Percentiles rank a stretch among this genome's conserved stretches.
Evolutionary conservation across 805 yeast species (phyloP).

Genomic region (Myxozyma geophila): DNA sequence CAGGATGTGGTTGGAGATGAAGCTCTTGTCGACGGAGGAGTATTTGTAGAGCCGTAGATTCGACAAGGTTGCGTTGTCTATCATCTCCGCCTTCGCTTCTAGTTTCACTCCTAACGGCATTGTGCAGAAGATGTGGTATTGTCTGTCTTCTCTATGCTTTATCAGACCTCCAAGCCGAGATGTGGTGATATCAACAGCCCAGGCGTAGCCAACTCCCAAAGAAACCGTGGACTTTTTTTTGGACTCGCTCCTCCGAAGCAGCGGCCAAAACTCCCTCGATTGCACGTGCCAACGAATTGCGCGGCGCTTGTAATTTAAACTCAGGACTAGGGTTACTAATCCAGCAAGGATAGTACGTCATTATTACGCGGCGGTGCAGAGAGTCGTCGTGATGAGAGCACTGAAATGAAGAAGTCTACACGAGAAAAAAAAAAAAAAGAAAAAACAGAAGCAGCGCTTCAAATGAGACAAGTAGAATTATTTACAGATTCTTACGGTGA

Average conservation of each 20-base stretch:
- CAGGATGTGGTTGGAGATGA: constrained; percentile 73
- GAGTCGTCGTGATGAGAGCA: too few species aligned
- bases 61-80: constrained; percentile 37
- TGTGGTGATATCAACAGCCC: too few species aligned
- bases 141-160: too few species aligned
- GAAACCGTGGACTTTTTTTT: too few species aligned
- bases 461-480: neutral
- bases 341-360: neutral
- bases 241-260: too few species aligned
- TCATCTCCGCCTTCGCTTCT: constrained; percentile 24
- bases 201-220: too few species aligned
- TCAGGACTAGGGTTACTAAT: too few species aligned
- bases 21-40: constrained; percentile 72
- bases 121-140: neutral
- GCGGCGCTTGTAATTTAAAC: neutral
- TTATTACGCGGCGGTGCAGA: neutral
- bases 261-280: neutral
- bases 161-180: too few species aligned
- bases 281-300: neutral
- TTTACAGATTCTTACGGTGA: constrained; percentile 11
- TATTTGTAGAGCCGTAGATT: constrained; percentile 41
- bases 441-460: too few species aligned
- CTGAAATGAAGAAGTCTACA: too few species aligned
- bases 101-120: constrained; percentile 2
- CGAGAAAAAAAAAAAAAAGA: too few species aligned